Conservation (phyloP, 225 moss, liverwort and hornwort species). For the Thuidium tamariscinum region DNA sequence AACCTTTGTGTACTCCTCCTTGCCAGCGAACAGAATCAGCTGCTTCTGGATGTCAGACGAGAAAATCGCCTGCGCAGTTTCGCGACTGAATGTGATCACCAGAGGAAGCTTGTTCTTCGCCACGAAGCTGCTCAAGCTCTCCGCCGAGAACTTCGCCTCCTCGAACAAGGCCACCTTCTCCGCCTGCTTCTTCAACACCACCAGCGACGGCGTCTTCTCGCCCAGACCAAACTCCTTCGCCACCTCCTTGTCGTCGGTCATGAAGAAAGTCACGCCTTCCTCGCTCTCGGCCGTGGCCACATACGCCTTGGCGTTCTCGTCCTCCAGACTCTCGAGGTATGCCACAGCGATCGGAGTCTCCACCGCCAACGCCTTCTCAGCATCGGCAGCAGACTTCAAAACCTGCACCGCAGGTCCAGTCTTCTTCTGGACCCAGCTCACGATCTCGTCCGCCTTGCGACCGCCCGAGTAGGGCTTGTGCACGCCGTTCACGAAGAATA, state of each 20-base stretch:
- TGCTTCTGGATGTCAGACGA: constrained; percentile 57
- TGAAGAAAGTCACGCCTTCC: constrained; percentile 46
- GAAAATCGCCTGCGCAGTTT: constrained; percentile 44
- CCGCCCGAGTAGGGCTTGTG: constrained; percentile 48
- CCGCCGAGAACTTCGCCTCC: constrained; percentile 28
- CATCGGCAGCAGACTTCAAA: constrained; percentile 30
- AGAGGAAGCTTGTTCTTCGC: constrained; percentile 56
- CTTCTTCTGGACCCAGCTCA: constrained; percentile 63
- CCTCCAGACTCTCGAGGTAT: constrained; percentile 19
- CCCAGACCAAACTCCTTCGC: constrained; percentile 37
- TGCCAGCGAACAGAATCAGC: constrained; percentile 54
- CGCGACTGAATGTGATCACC: constrained; percentile 58
- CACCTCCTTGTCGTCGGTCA: constrained; percentile 32
- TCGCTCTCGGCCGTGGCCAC: constrained; percentile 37
- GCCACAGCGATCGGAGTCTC: constrained; percentile 46
- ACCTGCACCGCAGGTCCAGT: constrained; percentile 34
- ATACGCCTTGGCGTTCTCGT: constrained; percentile 29
- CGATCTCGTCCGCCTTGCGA: constrained; percentile 50
- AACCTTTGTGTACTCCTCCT: constrained; percentile 35
- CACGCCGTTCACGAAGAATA: constrained; percentile 61
- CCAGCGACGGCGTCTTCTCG: constrained; percentile 45
- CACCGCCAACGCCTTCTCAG: constrained; percentile 19
- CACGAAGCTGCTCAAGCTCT: constrained; percentile 39
- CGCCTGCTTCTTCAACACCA: constrained; percentile 46
- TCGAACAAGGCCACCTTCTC: constrained; percentile 46